Percentiles rank a stretch among this genome's conserved stretches.
phyloP scores from a whole-genome alignment of 257 asterid species.

The Perilla frutescens region DNA sequence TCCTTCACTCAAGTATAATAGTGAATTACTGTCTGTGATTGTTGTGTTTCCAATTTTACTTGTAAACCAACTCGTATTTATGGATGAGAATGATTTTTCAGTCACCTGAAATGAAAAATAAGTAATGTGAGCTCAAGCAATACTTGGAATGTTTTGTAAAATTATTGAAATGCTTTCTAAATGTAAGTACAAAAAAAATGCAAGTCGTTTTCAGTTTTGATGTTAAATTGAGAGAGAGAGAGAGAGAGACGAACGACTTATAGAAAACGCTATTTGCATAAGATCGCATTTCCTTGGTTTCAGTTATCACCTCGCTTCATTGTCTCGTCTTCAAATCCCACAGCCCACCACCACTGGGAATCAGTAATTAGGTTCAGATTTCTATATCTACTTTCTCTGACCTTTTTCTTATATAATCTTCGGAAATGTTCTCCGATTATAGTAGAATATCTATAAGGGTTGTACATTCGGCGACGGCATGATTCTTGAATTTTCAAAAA shows the following conservation, averaged over 20 bases:
- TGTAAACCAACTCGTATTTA: neutral
- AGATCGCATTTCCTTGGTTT: neutral
- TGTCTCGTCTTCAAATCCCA: neutral
- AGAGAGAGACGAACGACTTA: neutral
- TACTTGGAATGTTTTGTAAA: too few species aligned
- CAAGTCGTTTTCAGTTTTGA: too few species aligned
- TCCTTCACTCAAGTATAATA: too few species aligned
- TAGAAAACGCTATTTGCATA: neutral
- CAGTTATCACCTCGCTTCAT: neutral
- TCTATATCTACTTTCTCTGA: neutral
- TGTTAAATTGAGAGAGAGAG: neutral
- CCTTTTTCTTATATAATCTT: neutral
- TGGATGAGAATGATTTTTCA: too few species aligned
- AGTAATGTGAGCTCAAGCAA: neutral
- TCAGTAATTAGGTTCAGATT: conserved; percentile 24
- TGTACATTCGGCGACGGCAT: conserved; percentile 10
- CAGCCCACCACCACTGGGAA: neutral
- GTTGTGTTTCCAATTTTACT: neutral
- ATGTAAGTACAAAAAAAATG: too few species aligned
- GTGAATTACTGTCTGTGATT: neutral
- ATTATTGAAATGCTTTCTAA: too few species aligned
- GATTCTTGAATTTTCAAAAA: neutral
- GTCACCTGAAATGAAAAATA: neutral
- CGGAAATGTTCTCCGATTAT: neutral
- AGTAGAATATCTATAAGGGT: neutral